Evolutionary conservation across 2,329 filamentous ascomycete species (phyloP), one percentile per base, ranked within the genome.

Genomic region (Diaporthe humulicola): DNA sequence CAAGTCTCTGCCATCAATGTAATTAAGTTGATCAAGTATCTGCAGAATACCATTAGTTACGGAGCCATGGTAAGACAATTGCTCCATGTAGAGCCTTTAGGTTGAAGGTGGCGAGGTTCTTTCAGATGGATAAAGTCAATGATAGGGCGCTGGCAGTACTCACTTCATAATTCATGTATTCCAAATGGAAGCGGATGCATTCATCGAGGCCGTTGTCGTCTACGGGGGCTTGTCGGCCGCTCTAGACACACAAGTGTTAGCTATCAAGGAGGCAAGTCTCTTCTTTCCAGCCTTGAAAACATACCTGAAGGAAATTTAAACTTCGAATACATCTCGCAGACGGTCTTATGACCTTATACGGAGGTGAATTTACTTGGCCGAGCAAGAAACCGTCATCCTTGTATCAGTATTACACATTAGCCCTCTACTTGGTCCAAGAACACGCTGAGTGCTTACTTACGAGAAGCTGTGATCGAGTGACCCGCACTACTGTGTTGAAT

Each of bases 381-480:
- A 67, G 61, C 7, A 52, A 30, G 42, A 52, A 67, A 15, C 61
- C 61, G 28, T 52, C 61, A 38, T 67, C 61, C 61, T 67, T 67
- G 30, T 33, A 6, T n/a, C n/a, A n/a, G 28, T 17, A 14, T 10
- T 1, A 25, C 12, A 10, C 22, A 17, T 67, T 52, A 52, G 45
- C 30, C 45, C 3, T 52, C 30, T 12, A 25, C 10, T 38, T 33
- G 22, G 22, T 52, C n/a, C 17, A 28, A 52, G 6, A 42, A 19
- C n/a, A 25, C 19, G n/a, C 36, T 14, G 22, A 12, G 15, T 67
- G 30, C 14, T 17, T 38, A 67, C 61, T 52, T 38, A 67, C 61
- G 14, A 67, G 22, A 10, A 67, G 45, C 30, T 67, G 45, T 52
- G 45, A 67, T 10, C 45, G 45, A 50, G n/a, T 67, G 45, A 67